Percentiles rank a stretch among this genome's conserved stretches.
Conservation (phyloP, 306 rosid genomes). For the Casuarina cunninghamiana region DNA sequence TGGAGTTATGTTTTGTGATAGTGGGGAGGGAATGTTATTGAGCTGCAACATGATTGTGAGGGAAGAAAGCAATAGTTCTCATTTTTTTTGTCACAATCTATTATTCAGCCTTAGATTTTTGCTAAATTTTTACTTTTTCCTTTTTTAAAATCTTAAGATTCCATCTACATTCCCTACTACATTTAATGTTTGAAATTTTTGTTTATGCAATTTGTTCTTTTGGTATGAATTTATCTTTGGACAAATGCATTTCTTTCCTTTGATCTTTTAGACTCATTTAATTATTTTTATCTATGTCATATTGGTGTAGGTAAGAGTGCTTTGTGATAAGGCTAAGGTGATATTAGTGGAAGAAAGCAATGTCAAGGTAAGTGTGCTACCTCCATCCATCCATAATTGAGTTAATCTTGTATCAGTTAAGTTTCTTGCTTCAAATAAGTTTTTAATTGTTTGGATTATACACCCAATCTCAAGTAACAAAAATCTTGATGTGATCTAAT, state of each 20-base stretch:
- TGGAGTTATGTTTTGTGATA: not conserved
- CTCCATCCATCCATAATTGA: not conserved
- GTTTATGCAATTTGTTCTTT: not conserved
- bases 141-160: not conserved
- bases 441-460: constrained; percentile 12
- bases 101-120: not conserved
- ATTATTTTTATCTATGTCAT: constrained; percentile 12
- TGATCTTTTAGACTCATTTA: constrained; percentile 11
- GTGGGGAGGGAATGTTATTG: not conserved
- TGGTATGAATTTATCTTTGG: not conserved
- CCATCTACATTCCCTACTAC: not conserved
- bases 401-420: not conserved
- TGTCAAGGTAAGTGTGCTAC: constrained; percentile 56
- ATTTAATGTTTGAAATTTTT: not conserved
- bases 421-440: not conserved
- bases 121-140: not conserved
- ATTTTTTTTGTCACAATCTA: not conserved
- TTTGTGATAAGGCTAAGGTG: constrained; percentile 93
- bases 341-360: constrained; percentile 95
- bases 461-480: not conserved
- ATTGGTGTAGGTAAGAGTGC: constrained; percentile 58
- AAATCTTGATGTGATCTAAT: not conserved
- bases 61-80: not conserved
- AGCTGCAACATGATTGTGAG: not conserved
- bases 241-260: constrained; percentile 4